phyloP scores from a whole-genome alignment of 2,329 filamentous ascomycete genomes.

The Ophiostoma montium region DNA sequence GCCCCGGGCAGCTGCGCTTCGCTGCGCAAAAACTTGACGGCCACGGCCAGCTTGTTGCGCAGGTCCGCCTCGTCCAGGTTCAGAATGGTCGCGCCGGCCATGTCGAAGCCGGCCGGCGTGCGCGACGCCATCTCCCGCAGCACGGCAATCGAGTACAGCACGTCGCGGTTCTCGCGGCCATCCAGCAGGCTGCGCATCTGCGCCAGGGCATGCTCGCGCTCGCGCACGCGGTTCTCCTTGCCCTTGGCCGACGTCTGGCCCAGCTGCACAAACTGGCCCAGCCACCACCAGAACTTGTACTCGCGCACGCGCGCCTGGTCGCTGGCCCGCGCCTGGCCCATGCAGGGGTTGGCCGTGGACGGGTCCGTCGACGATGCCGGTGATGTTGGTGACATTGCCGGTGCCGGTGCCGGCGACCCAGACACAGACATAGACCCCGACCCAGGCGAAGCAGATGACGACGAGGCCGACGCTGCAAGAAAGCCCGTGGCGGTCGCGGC shows the following conservation, averaged over 20 bases:
- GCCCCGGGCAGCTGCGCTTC: constrained; percentile 36
- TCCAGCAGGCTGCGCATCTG: constrained; percentile 59
- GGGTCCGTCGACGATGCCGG: background rate
- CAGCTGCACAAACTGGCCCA: constrained; percentile 55
- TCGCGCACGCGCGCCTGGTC: constrained; percentile 46
- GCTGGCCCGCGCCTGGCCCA: constrained; percentile 31
- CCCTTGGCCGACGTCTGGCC: constrained; percentile 30
- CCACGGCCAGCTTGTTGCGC: constrained; percentile 52
- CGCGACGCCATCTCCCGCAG: constrained; percentile 59
- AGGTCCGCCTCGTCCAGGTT: constrained; percentile 46
- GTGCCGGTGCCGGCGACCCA: constrained; percentile 5
- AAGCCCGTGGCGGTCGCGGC: background rate
- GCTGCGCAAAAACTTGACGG: constrained; percentile 54
- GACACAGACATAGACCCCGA: background rate
- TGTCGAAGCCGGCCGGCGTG: constrained; percentile 25
- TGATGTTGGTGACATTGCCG: constrained; percentile 23
- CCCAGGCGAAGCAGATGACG: background rate
- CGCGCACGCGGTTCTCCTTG: constrained; percentile 31
- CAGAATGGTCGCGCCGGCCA: constrained; percentile 36
- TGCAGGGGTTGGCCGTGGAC: constrained; percentile 34
- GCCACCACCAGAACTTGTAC: constrained; percentile 67
- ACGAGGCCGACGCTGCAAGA: background rate
- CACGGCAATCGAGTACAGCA: constrained; percentile 78
- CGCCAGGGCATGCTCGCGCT: constrained; percentile 49
- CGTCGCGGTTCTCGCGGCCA: constrained; percentile 73